phyloP scores from a whole-genome alignment of 805 yeast species.

The Teunomyces stri region DNA sequence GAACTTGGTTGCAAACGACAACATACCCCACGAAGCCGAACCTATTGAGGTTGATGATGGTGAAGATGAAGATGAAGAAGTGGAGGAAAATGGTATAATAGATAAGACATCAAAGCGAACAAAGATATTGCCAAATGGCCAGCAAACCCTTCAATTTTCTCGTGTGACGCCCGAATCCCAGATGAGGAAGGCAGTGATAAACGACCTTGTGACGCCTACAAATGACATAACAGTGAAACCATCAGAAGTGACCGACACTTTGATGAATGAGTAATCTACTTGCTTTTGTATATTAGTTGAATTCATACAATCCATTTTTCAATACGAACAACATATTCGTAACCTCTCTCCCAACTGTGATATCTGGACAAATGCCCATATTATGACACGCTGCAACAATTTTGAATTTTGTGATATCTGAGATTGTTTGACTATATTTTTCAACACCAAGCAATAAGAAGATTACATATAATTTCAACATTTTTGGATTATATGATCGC shows the following conservation, averaged over 20 bases:
- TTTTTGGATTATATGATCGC: slow-evolving; percentile 20
- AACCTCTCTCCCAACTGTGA: slow-evolving; percentile 21
- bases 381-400: slow-evolving; percentile 30
- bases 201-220: slow-evolving; percentile 29
- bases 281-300: not conserved
- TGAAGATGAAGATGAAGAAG: slow-evolving; percentile 5
- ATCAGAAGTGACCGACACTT: not conserved
- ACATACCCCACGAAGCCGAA: not conserved
- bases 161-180: slow-evolving; percentile 4
- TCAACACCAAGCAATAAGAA: slow-evolving; percentile 35
- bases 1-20: slow-evolving; percentile 11
- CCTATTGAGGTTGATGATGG: not conserved
- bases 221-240: slow-evolving; percentile 6
- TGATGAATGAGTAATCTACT: not conserved
- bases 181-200: slow-evolving; percentile 32
- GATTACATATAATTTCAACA: slow-evolving; percentile 22
- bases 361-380: slow-evolving; percentile 23
- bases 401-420: slow-evolving; percentile 37
- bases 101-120: slow-evolving; percentile 2
- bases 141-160: slow-evolving; percentile 33
- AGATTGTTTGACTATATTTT: slow-evolving; percentile 39
- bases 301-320: slow-evolving; percentile 4
- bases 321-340: slow-evolving; percentile 32
- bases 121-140: slow-evolving; percentile 31
- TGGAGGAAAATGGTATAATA: not conserved